phyloP scores from a whole-genome alignment of 2,329 filamentous ascomycete genomes.

The Colletotrichum gloeosporioides region DNA sequence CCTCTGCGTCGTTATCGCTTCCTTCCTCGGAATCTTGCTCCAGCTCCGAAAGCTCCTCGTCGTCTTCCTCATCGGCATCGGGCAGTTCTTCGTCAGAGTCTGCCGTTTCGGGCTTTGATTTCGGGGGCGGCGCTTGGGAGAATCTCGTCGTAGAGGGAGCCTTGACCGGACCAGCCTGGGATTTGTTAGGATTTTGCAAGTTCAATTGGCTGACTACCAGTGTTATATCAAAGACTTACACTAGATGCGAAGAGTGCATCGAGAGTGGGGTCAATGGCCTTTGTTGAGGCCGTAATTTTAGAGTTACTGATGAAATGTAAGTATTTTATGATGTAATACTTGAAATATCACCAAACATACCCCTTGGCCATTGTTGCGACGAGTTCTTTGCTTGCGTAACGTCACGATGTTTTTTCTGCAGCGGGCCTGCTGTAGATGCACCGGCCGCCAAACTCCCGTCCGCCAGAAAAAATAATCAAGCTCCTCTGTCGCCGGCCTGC shows the following conservation, averaged over 20 bases:
- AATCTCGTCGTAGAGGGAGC: conserved; percentile 52
- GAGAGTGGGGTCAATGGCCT: conserved; percentile 71
- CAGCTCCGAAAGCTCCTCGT: conserved; percentile 21
- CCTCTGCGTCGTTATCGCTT: conserved; percentile 30
- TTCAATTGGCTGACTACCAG: background rate
- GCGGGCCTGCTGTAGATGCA: conserved; percentile 11
- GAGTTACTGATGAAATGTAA: background rate
- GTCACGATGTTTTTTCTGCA: conserved; percentile 1
- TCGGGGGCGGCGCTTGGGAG: conserved; percentile 35
- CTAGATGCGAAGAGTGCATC: conserved; percentile 75
- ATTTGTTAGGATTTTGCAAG: conserved; percentile 20
- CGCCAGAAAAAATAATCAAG: conserved; percentile 3
- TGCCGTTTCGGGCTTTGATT: conserved; percentile 32
- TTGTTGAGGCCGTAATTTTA: conserved; percentile 48
- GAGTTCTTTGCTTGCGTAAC: background rate
- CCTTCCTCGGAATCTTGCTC: background rate
- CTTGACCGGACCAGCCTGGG: conserved; percentile 57
- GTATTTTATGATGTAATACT: background rate
- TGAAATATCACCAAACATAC: conserved; percentile 1
- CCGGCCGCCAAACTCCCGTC: background rate
- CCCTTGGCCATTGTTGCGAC: conserved; percentile 24
- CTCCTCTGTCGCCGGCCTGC: conserved; percentile 6
- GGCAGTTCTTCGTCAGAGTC: conserved; percentile 34
- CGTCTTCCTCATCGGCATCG: conserved; percentile 33
- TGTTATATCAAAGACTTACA: conserved; percentile 54